Conservation (phyloP, 371 early-diverging fungal species). For the Mucor indicus region DNA sequence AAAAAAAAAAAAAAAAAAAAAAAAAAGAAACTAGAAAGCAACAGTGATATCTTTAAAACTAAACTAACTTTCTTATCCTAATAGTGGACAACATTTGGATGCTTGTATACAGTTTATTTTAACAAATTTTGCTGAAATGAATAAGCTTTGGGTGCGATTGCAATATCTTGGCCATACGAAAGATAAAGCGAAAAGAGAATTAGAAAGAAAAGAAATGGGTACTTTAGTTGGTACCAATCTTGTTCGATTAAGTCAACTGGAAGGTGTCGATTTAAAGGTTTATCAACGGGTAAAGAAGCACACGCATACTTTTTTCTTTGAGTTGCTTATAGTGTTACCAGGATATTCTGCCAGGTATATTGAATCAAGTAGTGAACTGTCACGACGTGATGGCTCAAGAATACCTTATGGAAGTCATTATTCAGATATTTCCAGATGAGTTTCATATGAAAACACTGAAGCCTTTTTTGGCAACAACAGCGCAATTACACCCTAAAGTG, state of each 20-base stretch:
- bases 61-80: constrained; percentile 43
- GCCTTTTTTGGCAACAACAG: constrained; percentile 79
- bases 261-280: constrained; percentile 77
- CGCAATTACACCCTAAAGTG: constrained; percentile 79
- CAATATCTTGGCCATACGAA: constrained; percentile 94
- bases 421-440: constrained; percentile 89
- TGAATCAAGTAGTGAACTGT: constrained; percentile 91
- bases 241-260: constrained; percentile 88
- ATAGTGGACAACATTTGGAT: constrained; percentile 67
- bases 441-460: constrained; percentile 88
- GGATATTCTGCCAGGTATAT: constrained; percentile 80
- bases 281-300: constrained; percentile 64
- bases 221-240: constrained; percentile 96
- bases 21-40: no score
- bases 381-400: constrained; percentile 92
- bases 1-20: no score
- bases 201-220: constrained; percentile 91
- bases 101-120: constrained; percentile 93
- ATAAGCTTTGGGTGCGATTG: constrained; percentile 97
- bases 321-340: no score
- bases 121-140: constrained; percentile 97
- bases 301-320: not conserved
- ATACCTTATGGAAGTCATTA: constrained; percentile 93
- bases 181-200: constrained; percentile 90
- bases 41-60: not conserved